Percentiles rank a stretch among this genome's conserved stretches.
Evolutionary conservation across 345 rosid species (phyloP).

Genomic region (Melaleuca quinquenervia): DNA sequence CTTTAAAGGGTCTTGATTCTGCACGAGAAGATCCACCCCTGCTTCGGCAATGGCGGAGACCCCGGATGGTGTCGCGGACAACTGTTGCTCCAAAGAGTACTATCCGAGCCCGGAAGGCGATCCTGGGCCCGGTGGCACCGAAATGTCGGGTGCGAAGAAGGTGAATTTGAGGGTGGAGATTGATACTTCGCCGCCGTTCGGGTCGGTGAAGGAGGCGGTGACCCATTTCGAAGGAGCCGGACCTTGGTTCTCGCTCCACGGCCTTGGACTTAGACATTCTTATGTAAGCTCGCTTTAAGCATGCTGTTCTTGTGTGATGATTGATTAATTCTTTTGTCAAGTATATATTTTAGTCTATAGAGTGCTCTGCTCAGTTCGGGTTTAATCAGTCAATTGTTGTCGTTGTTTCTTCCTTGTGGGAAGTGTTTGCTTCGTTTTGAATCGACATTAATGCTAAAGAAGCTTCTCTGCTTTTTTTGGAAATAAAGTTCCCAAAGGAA

Average conservation of each 20-base stretch:
- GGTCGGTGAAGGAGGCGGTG: slow-evolving; percentile 90
- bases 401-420: background rate
- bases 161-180: slow-evolving; percentile 67
- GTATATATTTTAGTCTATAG: background rate
- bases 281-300: slow-evolving; percentile 4
- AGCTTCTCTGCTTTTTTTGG: background rate
- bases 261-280: slow-evolving; percentile 32
- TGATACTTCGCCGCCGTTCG: slow-evolving; percentile 88
- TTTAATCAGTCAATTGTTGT: background rate
- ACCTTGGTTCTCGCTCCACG: slow-evolving; percentile 58
- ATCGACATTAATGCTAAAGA: background rate
- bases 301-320: background rate
- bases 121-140: background rate
- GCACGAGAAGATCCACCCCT: background rate
- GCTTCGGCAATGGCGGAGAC: slow-evolving; percentile 3
- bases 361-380: background rate
- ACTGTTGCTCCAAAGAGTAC: background rate
- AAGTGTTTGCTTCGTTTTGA: background rate
- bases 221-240: slow-evolving; percentile 82
- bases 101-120: background rate
- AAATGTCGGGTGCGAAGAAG: slow-evolving; percentile 37
- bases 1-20: background rate
- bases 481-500: background rate
- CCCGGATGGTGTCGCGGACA: background rate
- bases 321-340: background rate